Evolutionary conservation across 768 basidiomycete species (phyloP).

Genomic region (Leccinum rimulosum): DNA sequence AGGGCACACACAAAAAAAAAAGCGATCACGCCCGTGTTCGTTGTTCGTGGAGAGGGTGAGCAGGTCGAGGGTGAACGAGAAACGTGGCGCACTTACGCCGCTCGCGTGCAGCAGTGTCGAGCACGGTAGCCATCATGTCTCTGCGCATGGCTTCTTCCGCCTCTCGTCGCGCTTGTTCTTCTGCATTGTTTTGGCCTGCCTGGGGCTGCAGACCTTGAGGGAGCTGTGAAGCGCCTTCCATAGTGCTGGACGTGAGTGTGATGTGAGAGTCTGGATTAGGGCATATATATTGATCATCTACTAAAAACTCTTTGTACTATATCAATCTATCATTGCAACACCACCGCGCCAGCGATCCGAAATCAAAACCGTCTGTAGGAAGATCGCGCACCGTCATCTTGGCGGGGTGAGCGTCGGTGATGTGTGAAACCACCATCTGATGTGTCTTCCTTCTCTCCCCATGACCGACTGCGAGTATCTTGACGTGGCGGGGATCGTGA

Average conservation of each 20-base stretch:
- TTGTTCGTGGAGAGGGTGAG: background rate
- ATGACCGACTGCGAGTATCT: background rate
- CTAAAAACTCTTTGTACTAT: conserved; percentile 4
- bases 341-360: conserved; percentile 2
- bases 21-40: background rate
- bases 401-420: conserved; percentile 2
- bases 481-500: conserved; percentile 3
- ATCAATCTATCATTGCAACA: conserved; percentile 1
- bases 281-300: background rate
- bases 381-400: conserved; percentile 3
- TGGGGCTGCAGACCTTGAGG: conserved; percentile 30
- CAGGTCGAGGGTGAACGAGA: background rate
- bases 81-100: conserved; percentile 49
- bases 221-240: conserved; percentile 27
- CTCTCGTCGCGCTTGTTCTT: conserved; percentile 52
- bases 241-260: conserved; percentile 6
- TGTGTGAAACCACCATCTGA: background rate
- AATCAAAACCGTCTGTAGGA: conserved; percentile 5
- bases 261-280: conserved; percentile 5
- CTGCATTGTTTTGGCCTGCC: conserved; percentile 46
- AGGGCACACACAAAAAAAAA: background rate
- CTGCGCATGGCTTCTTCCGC: conserved; percentile 76
- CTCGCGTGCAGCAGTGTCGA: conserved; percentile 78
- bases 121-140: conserved; percentile 73
- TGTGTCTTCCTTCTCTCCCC: background rate